phyloP scores from a whole-genome alignment of 345 rosid genomes.

The Hirschfeldia incana region DNA sequence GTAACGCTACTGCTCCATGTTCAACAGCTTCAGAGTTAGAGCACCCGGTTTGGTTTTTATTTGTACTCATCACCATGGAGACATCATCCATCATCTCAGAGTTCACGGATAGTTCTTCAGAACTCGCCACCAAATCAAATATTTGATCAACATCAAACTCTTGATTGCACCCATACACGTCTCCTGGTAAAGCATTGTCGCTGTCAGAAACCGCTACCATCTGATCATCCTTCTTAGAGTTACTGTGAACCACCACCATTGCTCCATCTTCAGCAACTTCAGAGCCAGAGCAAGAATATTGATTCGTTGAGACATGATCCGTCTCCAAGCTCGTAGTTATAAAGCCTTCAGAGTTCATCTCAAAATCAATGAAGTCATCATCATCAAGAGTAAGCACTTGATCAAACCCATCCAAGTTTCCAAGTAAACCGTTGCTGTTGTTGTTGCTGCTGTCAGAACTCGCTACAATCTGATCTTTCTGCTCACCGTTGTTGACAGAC shows the following conservation, averaged over 20 bases:
- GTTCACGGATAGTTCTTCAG: not conserved
- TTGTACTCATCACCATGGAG: not conserved
- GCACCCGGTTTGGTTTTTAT: no score
- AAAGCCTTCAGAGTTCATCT: not conserved
- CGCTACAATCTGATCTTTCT: not conserved
- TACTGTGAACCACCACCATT: not conserved
- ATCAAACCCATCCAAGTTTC: not conserved
- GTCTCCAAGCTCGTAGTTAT: not conserved
- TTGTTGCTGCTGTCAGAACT: not conserved
- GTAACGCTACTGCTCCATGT: no score
- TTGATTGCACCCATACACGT: not conserved
- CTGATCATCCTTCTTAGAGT: not conserved
- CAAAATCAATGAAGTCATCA: not conserved
- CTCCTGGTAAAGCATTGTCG: not conserved
- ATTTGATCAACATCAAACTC: not conserved
- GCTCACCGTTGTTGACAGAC: not conserved
- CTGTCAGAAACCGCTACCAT: not conserved
- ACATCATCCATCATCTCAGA: not conserved
- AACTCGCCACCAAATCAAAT: not conserved
- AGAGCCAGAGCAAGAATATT: not conserved
- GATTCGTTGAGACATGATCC: not conserved
- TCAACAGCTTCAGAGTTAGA: no score
- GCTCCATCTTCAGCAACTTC: not conserved
- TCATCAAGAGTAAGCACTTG: constrained; percentile 19
- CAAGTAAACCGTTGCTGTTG: not conserved